Conservation (phyloP, 495 filamentous ascomycete species). For the Filosporella fistucella region DNA sequence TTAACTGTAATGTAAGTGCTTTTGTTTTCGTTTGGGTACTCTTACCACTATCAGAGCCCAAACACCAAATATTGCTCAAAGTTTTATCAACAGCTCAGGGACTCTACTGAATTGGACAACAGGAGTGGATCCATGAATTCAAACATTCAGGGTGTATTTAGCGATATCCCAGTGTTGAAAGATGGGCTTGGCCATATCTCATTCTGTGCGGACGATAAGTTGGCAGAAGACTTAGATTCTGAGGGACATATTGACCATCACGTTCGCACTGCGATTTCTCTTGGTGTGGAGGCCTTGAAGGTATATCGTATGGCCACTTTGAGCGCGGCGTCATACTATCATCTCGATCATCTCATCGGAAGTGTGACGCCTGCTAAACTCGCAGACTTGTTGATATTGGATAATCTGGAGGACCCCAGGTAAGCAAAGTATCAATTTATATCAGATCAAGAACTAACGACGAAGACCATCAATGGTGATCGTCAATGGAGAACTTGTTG, state of each 20-base stretch:
- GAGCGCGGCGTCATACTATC: conserved; percentile 1
- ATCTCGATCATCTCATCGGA: conserved; percentile 2
- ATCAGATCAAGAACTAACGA: not conserved
- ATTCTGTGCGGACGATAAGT: conserved; percentile 8
- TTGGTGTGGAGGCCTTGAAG: not conserved
- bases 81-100: too few relatives aligned
- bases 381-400: conserved; percentile 5
- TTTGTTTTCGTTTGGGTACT: too few relatives aligned
- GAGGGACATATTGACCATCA: conserved; percentile 6
- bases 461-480: not conserved
- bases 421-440: not conserved
- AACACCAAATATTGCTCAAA: too few relatives aligned
- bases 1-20: conserved; percentile 7
- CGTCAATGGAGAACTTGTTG: conserved; percentile 3
- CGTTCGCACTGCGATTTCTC: not conserved
- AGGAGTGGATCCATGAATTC: conserved; percentile 9
- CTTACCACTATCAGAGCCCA: too few relatives aligned
- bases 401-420: conserved; percentile 3
- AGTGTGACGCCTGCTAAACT: conserved; percentile 4
- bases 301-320: conserved; percentile 6
- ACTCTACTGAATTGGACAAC: too few relatives aligned
- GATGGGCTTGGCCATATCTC: conserved; percentile 4
- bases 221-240: conserved; percentile 4
- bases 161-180: not conserved
- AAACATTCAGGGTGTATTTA: conserved; percentile 3